Evolutionary conservation across 2,329 filamentous ascomycete species (phyloP).

Genomic region (Botrytis elliptica): DNA sequence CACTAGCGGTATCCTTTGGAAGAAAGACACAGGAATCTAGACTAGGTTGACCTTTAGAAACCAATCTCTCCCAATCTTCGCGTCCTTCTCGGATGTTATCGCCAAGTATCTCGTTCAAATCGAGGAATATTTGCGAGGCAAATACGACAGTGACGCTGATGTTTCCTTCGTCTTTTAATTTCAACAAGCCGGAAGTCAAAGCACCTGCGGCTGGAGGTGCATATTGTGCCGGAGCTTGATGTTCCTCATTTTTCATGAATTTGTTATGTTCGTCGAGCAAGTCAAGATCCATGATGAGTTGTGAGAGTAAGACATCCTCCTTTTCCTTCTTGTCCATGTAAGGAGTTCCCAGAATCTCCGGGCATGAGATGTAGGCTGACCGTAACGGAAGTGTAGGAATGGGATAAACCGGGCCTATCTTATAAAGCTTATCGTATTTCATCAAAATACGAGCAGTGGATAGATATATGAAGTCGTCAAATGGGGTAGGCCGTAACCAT

Average conservation of each 20-base stretch:
- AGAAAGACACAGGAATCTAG: not conserved
- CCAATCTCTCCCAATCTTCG: not conserved
- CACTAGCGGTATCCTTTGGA: not conserved
- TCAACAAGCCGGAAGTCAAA: not conserved
- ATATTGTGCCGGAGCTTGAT: not conserved
- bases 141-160: not conserved
- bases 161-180: not conserved
- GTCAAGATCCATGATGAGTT: not conserved
- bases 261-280: too few relatives aligned
- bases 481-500: not conserved
- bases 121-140: constrained; percentile 4
- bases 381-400: not conserved
- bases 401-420: not conserved
- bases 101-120: not conserved
- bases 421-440: not conserved
- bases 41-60: not conserved
- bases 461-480: constrained; percentile 7
- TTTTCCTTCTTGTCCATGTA: constrained; percentile 1
- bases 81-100: not conserved
- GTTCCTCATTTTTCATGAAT: not conserved
- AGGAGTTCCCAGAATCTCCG: not conserved
- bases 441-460: not conserved
- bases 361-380: not conserved
- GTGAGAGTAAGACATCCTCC: not conserved
- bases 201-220: not conserved